Base-by-base conservation (phyloP, 2,329 filamentous ascomycete genomes). In the Onygenales sp. region DNA sequence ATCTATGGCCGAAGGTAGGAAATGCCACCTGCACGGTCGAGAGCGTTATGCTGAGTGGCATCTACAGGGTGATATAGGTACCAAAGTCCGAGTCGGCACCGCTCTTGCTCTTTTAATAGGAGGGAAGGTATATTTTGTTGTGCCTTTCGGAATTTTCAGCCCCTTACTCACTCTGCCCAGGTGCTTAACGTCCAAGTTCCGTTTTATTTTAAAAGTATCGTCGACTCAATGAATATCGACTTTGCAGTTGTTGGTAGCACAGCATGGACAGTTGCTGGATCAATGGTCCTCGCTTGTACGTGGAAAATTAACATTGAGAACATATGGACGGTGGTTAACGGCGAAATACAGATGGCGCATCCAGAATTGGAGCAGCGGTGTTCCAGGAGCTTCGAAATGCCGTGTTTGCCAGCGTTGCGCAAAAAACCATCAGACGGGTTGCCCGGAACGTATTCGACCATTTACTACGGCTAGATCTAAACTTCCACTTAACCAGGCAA, bases 131-230 rank as follows among this genome's bases (percentile, higher is more conserved):
- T 65, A 65, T 57, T 47, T n/a, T 2, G 43, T 42, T 32, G 21
- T 48, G 36, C 34, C 11, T 9, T 13, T 36, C 43, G 10, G 9
- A 14, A 37, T 43, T 36, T 11, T 37, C 33, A 46, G 31, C 31
- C 55, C 53, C 58, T 63, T 48, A 64, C 56, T 50, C 43, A 54
- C 52, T 58, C 56, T 40, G 54, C 36, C 36, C 67, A 78, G 79
- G 69, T 95, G 48, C 77, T 98, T 64, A 98, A 97, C 69, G 93
- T 98, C 13, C 90, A 98, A 74, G 89, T 98, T 46, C 93, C 93
- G 0, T 98, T 98, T 68, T 98, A 96, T 77, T 98, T 98, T 77
- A 97, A 97, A 77, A 91, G 76, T 70, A 97, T 98, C 59, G 88
- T 98, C 42, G 94, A 98, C 70, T 84, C 88, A 17, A 95, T 98